phyloP scores from a whole-genome alignment of 225 moss, liverwort and hornwort genomes.

The Sphagnum tenellum region DNA sequence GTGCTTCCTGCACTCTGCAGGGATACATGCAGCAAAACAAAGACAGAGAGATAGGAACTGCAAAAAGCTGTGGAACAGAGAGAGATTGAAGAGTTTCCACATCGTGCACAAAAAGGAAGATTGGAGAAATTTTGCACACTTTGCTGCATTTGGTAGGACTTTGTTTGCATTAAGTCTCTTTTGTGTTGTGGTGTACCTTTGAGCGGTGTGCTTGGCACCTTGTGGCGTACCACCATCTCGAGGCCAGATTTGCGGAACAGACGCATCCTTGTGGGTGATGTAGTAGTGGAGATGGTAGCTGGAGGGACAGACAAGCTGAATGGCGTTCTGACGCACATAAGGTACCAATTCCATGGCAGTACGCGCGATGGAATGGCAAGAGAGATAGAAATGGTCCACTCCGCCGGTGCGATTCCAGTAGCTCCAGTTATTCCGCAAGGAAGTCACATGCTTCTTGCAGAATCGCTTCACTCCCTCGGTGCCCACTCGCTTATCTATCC shows the following conservation, averaged over 20 bases:
- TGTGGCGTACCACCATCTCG: background rate
- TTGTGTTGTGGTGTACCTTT: too few relatives aligned
- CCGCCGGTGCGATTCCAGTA: conserved; percentile 32
- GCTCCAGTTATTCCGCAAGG: conserved; percentile 6
- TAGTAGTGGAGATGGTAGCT: conserved; percentile 15
- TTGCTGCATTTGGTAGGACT: too few relatives aligned
- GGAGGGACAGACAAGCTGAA: conserved; percentile 40
- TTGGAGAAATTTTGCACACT: too few relatives aligned
- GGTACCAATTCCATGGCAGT: conserved; percentile 19
- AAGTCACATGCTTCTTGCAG: conserved; percentile 19
- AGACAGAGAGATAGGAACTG: too few relatives aligned
- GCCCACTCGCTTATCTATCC: conserved; percentile 16
- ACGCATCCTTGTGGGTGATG: conserved; percentile 35
- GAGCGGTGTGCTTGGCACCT: too few relatives aligned
- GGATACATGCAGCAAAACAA: too few relatives aligned
- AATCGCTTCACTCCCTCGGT: conserved; percentile 10
- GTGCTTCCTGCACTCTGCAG: too few relatives aligned
- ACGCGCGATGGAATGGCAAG: conserved; percentile 38
- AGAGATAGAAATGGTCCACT: conserved; percentile 38
- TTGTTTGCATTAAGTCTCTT: too few relatives aligned
- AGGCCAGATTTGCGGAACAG: conserved; percentile 42
- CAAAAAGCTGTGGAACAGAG: too few relatives aligned
- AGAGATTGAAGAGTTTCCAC: too few relatives aligned
- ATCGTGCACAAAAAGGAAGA: too few relatives aligned
- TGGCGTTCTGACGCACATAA: conserved; percentile 22